These are phyloP conservation scores for Eucalyptus camaldulensis DNA, from an alignment of 345 rosid species.

Conservation along the genomic window DNA sequence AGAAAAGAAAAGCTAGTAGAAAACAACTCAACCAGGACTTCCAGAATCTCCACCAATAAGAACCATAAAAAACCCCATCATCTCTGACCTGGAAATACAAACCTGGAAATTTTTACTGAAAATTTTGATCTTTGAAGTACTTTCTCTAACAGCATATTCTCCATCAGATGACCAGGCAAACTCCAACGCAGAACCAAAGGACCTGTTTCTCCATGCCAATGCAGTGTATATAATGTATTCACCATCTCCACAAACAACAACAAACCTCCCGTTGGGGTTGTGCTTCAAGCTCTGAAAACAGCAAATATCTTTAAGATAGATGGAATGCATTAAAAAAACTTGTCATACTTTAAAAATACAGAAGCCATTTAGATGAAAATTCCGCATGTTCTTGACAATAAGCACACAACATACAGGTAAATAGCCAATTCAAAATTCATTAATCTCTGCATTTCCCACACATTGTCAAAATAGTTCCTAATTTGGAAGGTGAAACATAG, in stretches of 20 bases:
- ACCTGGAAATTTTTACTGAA: slow-evolving; percentile 98
- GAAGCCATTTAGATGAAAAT: background rate
- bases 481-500: background rate
- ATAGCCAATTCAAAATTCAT: background rate
- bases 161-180: slow-evolving; percentile 97
- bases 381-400: background rate
- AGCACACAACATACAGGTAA: background rate
- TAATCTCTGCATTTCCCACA: background rate
- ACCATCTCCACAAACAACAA: slow-evolving; percentile 99
- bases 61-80: background rate
- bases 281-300: slow-evolving; percentile 78
- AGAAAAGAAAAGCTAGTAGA: background rate
- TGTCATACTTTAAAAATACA: background rate
- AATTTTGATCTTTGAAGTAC: slow-evolving; percentile 81
- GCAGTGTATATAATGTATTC: slow-evolving; percentile 98
- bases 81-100: background rate
- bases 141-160: slow-evolving; percentile 97
- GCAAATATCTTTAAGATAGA: background rate
- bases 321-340: background rate
- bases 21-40: background rate
- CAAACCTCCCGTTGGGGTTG: slow-evolving; percentile 96
- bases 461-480: background rate
- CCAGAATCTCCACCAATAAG: background rate
- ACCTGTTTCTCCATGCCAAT: slow-evolving; percentile 98
- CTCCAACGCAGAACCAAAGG: slow-evolving; percentile 97